These are phyloP conservation scores for Xanthoceras sorbifolium DNA, from an alignment of 345 rosid genomes.

Conservation along the genomic window DNA sequence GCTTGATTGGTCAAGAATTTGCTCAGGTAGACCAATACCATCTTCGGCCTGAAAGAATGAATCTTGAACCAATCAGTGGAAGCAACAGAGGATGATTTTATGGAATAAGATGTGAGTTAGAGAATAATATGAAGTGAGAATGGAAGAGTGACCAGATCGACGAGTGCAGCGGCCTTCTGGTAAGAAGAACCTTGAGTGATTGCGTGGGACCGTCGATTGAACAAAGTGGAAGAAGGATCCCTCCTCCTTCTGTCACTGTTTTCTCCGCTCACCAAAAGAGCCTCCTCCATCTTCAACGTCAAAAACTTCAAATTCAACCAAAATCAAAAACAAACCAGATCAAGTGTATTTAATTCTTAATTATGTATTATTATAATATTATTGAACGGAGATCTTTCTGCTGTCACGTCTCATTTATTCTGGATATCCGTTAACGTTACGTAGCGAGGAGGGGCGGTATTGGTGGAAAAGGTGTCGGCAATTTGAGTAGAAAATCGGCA, in stretches of 20 bases:
- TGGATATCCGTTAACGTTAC: not conserved
- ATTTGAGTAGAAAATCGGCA: not conserved
- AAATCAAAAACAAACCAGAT: too few species aligned
- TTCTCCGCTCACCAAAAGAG: slow-evolving; percentile 57
- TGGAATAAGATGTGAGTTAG: not conserved
- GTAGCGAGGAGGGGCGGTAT: not conserved
- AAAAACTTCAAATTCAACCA: not conserved
- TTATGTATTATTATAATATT: too few species aligned
- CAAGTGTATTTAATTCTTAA: not conserved
- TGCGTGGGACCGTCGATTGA: slow-evolving; percentile 67
- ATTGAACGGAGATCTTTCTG: too few species aligned
- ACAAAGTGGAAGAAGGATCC: slow-evolving; percentile 32
- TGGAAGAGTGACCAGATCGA: slow-evolving; percentile 69
- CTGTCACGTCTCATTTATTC: too few species aligned
- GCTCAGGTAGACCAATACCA: slow-evolving; percentile 88
- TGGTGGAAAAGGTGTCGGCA: not conserved
- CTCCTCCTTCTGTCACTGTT: slow-evolving; percentile 33
- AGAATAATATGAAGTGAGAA: too few species aligned
- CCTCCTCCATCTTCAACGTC: slow-evolving; percentile 44
- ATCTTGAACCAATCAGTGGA: slow-evolving; percentile 12
- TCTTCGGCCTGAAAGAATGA: slow-evolving; percentile 74
- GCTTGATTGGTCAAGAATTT: slow-evolving; percentile 71
- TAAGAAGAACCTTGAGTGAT: slow-evolving; percentile 71
- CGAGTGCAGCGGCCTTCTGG: slow-evolving; percentile 97
- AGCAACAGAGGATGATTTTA: not conserved